These are phyloP conservation scores for Xylariomycetidae sp. DNA, from an alignment of 2,329 filamentous ascomycete genomes.

Conservation along the genomic window DNA sequence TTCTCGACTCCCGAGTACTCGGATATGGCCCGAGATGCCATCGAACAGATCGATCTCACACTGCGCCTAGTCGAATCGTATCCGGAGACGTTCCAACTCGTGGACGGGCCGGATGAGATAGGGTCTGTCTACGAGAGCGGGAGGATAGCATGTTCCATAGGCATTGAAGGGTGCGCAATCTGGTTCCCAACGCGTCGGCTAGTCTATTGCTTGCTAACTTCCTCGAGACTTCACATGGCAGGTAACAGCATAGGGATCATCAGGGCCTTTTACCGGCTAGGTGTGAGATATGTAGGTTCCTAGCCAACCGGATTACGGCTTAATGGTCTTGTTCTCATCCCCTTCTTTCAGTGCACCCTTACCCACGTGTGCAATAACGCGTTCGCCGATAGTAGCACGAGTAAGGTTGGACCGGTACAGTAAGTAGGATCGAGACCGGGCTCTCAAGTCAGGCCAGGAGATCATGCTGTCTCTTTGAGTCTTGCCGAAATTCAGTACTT, in stretches of 20 bases:
- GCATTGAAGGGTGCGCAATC: conserved; percentile 27
- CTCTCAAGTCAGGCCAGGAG: too few species aligned
- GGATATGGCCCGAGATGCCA: conserved; percentile 14
- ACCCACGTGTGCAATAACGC: conserved; percentile 25
- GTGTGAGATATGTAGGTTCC: conserved; percentile 29
- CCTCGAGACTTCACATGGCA: conserved; percentile 22
- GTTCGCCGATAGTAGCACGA: conserved; percentile 22
- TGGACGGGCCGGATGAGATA: conserved; percentile 22
- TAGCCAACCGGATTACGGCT: too few species aligned
- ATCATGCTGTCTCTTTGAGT: too few species aligned
- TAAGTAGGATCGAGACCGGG: too few species aligned
- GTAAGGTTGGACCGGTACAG: conserved; percentile 19
- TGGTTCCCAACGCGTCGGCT: too few species aligned
- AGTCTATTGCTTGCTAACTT: too few species aligned
- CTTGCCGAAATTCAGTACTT: too few species aligned
- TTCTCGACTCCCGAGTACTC: conserved; percentile 18
- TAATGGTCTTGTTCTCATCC: too few species aligned
- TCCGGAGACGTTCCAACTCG: conserved; percentile 17
- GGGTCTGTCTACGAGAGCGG: conserved; percentile 22
- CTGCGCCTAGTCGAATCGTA: conserved; percentile 19
- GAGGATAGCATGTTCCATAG: conserved; percentile 30
- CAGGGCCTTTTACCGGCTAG: conserved; percentile 27
- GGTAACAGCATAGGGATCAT: conserved; percentile 30
- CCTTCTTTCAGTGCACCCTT: conserved; percentile 18
- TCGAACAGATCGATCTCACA: conserved; percentile 17